These are phyloP conservation scores for Podila epigama DNA, from an alignment of 192 early-diverging fungal species.

Conservation along the genomic window DNA sequence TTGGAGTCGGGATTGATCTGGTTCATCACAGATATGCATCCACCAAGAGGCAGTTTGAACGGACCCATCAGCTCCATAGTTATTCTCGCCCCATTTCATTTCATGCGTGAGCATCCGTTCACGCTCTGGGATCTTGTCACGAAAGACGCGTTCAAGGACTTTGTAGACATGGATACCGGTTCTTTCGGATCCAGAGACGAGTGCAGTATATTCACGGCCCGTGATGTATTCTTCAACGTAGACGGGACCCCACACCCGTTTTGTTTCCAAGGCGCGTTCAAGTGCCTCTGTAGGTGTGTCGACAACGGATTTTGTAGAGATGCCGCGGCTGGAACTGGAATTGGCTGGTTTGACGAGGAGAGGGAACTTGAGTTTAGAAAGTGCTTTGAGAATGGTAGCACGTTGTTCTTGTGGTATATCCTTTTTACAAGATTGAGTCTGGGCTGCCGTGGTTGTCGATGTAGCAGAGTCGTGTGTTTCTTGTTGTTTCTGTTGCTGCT, in stretches of 20 bases:
- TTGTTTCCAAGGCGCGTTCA: constrained; percentile 31
- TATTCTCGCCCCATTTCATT: constrained; percentile 43
- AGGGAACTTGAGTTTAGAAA: constrained; percentile 24
- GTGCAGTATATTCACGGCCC: constrained; percentile 31
- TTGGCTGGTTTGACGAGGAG: constrained; percentile 33
- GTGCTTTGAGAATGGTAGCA: neutral
- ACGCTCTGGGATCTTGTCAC: constrained; percentile 23
- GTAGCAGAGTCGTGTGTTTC: neutral
- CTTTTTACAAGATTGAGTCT: no score
- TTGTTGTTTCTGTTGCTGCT: neutral
- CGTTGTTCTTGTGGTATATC: neutral
- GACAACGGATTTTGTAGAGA: constrained; percentile 28
- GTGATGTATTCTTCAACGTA: constrained; percentile 44
- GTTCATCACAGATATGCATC: constrained; percentile 33
- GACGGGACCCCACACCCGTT: constrained; percentile 30
- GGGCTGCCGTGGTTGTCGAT: neutral
- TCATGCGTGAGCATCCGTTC: constrained; percentile 37
- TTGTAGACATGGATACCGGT: constrained; percentile 31
- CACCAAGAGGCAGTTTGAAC: constrained; percentile 33
- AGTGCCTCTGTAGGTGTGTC: constrained; percentile 29
- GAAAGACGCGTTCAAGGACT: constrained; percentile 30
- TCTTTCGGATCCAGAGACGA: constrained; percentile 20
- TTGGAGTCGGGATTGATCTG: constrained; percentile 25
- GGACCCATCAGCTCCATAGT: constrained; percentile 24
- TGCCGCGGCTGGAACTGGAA: constrained; percentile 31